Percentiles rank a stretch among this genome's conserved stretches.
Evolutionary conservation across 768 basidiomycete species (phyloP).

Genomic region (Russula griseocarnosa): DNA sequence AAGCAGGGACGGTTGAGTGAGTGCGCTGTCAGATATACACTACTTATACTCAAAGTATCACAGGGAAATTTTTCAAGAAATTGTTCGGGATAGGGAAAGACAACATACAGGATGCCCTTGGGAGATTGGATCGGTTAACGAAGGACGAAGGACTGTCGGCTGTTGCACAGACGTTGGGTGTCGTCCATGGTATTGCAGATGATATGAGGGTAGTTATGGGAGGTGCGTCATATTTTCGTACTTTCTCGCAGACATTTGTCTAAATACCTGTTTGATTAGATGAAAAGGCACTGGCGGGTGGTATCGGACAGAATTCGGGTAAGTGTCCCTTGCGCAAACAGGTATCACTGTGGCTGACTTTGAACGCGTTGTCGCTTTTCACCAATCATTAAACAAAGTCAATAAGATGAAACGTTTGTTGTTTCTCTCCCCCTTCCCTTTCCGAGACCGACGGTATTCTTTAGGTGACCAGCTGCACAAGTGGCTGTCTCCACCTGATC

Average conservation of each 20-base stretch:
- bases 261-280: no score
- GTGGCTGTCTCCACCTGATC: neutral
- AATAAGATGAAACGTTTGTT: conserved; percentile 8
- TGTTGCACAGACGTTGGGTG: neutral
- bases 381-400: neutral
- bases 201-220: no score
- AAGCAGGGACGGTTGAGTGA: neutral
- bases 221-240: no score
- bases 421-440: neutral
- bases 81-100: neutral
- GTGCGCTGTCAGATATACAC: neutral
- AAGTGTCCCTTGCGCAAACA: neutral
- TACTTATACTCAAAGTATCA: neutral
- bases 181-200: neutral
- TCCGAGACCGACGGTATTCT: neutral
- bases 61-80: neutral
- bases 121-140: neutral
- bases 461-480: neutral
- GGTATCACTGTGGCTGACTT: neutral
- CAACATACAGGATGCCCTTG: neutral
- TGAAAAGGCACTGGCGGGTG: no score
- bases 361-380: neutral
- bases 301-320: neutral
- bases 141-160: neutral
- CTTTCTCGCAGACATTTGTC: no score